phyloP scores from a whole-genome alignment of 2,329 filamentous ascomycete genomes.

The Fusarium brevicatenulatum region DNA sequence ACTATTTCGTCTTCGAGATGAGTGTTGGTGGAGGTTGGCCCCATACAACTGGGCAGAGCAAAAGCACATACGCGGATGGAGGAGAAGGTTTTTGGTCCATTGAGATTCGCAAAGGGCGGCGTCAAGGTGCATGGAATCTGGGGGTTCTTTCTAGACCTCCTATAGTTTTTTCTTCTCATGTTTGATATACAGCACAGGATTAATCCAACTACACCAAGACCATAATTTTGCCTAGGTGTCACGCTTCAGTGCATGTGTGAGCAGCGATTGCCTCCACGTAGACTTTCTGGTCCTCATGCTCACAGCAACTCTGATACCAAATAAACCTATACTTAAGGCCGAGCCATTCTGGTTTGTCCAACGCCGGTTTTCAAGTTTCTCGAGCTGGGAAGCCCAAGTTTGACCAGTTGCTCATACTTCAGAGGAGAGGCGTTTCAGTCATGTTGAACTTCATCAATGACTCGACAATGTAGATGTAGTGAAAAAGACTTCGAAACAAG shows the following conservation, averaged over 20 bases:
- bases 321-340: not conserved
- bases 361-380: not conserved
- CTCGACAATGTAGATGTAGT: not conserved
- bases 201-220: slow-evolving; percentile 27
- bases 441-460: not conserved
- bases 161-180: slow-evolving; percentile 17
- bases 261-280: not conserved
- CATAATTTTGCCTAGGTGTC: not conserved
- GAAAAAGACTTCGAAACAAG: not conserved
- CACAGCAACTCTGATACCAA: too few species aligned
- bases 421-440: rapidly evolving
- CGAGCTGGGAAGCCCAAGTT: not conserved
- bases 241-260: not conserved
- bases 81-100: slow-evolving; percentile 36
- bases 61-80: slow-evolving; percentile 27
- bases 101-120: slow-evolving; percentile 41
- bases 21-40: slow-evolving; percentile 21
- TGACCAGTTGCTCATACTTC: not conserved
- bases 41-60: slow-evolving; percentile 27
- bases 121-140: slow-evolving; percentile 43
- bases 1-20: slow-evolving; percentile 28
- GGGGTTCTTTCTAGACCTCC: slow-evolving; percentile 26
- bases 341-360: not conserved
- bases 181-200: slow-evolving; percentile 30
- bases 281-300: not conserved